Base-by-base conservation (phyloP, 2,329 filamentous ascomycete genomes). In the Uncinocarpus reesii region DNA sequence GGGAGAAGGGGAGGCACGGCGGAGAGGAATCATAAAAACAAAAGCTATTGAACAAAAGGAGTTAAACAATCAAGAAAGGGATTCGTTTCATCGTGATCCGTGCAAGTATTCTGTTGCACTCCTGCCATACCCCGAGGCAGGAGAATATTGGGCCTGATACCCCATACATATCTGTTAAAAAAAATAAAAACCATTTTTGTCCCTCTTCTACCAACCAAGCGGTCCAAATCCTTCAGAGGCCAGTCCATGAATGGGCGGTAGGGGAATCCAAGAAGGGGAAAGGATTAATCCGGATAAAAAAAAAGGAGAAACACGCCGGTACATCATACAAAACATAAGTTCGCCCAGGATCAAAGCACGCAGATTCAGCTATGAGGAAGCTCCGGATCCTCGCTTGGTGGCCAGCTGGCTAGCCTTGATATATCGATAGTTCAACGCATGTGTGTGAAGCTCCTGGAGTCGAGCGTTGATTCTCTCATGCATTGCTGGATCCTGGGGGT, bases 391-490 rank as follows among this genome's bases (percentile, higher is more conserved):
- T 36, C 47, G 34, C 38, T 65, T 60, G 34, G 61, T 60, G 45
- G 63, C 60, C 50, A 63, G 62, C 38, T 68, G 65, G 55, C 65
- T 65, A 46, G 66, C 66, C 50, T 67, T 65, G 45, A 69, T 62
- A 42, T 64, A 65, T 36, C 67, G 67, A 57, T 66, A 69, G 57
- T 64, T 67, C 54, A 69, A 48, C 24, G 66, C 65, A 37, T 69
- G 58, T 13, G 66, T 69, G 51, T 65, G 66, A 34, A 70, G 57
- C 43, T 70, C 67, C 59, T 70, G 66, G 42, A 70, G 60, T 51
- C 64, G 65, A 43, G 66, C 66, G 58, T 69, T 70, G 51, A 67
- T 65, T 56, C 66, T 67, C 49, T 70, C 66, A 42, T 69, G 66
- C 57, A 67, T 63, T 18, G 62, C 57, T 8, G 61, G 61, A 50